These are phyloP conservation scores for Pycnococcus provasolii DNA, from an alignment of 139 green algal species.

Conservation along the genomic window DNA sequence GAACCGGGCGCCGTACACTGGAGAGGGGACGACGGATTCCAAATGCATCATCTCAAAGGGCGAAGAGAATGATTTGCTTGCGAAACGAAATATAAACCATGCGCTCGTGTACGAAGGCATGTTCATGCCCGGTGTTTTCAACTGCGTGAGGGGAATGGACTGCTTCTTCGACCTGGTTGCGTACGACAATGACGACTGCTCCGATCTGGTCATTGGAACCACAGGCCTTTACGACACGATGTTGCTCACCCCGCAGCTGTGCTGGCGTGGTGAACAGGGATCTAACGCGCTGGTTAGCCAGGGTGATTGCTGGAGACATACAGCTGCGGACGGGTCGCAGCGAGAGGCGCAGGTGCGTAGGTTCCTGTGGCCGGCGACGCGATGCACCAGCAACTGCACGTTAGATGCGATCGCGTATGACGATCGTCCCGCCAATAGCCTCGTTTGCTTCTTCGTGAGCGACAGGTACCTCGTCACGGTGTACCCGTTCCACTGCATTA, in stretches of 20 bases:
- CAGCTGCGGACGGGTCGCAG: too few relatives aligned
- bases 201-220: constrained; percentile 20
- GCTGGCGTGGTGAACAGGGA: too few relatives aligned
- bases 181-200: constrained; percentile 25
- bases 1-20: too few relatives aligned
- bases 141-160: neutral
- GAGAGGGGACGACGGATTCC: too few relatives aligned
- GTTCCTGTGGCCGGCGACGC: constrained; percentile 2
- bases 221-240: constrained; percentile 16
- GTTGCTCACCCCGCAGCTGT: neutral
- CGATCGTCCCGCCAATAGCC: neutral
- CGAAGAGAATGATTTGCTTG: too few relatives aligned
- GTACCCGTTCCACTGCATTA: constrained; percentile 21
- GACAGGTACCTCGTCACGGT: constrained; percentile 26
- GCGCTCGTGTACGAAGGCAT: too few relatives aligned
- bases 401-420: neutral
- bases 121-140: constrained; percentile 2
- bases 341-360: neutral
- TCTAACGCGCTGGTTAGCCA: too few relatives aligned
- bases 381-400: too few relatives aligned
- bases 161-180: constrained; percentile 22
- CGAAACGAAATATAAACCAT: too few relatives aligned
- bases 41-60: too few relatives aligned
- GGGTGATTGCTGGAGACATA: too few relatives aligned
- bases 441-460: constrained; percentile 20